phyloP scores from a whole-genome alignment of 1,284 basidiomycete genomes.

The Austropuccinia psidii region DNA sequence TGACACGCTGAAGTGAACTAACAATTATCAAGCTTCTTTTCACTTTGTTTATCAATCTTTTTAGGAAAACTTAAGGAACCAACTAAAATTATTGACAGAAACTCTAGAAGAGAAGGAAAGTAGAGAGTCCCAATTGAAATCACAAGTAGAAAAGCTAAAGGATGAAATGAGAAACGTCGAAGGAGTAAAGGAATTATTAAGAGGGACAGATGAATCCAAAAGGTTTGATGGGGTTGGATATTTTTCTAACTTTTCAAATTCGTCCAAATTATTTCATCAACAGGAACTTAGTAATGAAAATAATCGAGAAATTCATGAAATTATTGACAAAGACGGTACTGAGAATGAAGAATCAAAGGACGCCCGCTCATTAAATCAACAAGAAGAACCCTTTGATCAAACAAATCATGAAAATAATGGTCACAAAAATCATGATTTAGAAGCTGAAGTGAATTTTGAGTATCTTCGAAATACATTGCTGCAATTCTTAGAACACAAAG shows the following conservation, averaged over 20 bases:
- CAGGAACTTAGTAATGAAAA: neutral
- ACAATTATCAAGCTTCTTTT: neutral
- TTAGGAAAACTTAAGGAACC: neutral
- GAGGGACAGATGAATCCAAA: neutral
- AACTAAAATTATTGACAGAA: neutral
- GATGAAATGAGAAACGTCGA: constrained; percentile 31
- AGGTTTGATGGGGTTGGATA: constrained; percentile 26
- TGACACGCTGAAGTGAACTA: neutral
- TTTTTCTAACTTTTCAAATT: constrained; percentile 22
- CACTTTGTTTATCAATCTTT: neutral
- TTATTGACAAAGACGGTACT: neutral
- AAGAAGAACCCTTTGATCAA: neutral
- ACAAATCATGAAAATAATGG: neutral
- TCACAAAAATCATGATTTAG: constrained; percentile 37
- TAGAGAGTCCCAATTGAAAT: neutral
- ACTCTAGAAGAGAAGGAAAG: neutral
- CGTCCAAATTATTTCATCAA: neutral
- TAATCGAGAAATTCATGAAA: neutral
- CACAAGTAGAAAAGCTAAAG: neutral
- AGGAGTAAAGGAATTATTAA: constrained; percentile 2
- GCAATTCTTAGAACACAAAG: constrained; percentile 82
- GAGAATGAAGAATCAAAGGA: neutral
- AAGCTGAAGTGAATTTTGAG: constrained; percentile 86
- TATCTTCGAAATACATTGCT: constrained; percentile 87
- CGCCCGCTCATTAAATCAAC: too few species aligned